Evolutionary conservation across 345 rosid genomes (phyloP), one percentile per base, ranked within the genome.

Genomic region (Populus nigra): DNA sequence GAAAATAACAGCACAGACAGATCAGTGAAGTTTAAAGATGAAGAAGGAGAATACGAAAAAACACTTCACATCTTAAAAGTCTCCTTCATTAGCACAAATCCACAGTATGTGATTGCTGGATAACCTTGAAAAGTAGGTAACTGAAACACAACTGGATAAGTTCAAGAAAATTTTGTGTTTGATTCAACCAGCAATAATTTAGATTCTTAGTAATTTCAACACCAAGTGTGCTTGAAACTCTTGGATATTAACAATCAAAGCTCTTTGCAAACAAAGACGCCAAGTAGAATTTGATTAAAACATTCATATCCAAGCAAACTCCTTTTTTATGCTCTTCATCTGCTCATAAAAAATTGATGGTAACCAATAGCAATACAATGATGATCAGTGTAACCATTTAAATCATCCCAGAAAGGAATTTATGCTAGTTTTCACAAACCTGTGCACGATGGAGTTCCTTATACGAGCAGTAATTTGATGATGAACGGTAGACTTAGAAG

Each of bases 391-490:
- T 20, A 18, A 25, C 27, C 35, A 67, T 67, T 68, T 66, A 20
- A 13, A 49, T 36, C 50, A 53, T 25, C 22, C 11, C 12, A 36
- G 29, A 20, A 53, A 53, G 59, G 59, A 53, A 7, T 53, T 20
- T n/a, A 36, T 49, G 27, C 31, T 20, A 36, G 10, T 65, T 72
- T 29, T 27, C 8, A 72, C 89, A 47, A 76, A 92, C 96, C 94
- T 90, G 81, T 95, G 99, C 47, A 89, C 82, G 74, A 69, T 88
- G 45, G 85, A 86, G 12, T 86, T 88, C 65, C 81, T 79, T 55
- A 47, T 76, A 39, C 96, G 98, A 69, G 88, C 89, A 16, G 98
- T 95, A 71, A 95, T 89, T 39, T 77, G 93, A 81, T 91, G 93
- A 83, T 93, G 94, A 41, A 93, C 85, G 38, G 85, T 89, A 25